These are phyloP conservation scores for Plantago ovata DNA, from an alignment of 257 asterid genomes.

Conservation along the genomic window DNA sequence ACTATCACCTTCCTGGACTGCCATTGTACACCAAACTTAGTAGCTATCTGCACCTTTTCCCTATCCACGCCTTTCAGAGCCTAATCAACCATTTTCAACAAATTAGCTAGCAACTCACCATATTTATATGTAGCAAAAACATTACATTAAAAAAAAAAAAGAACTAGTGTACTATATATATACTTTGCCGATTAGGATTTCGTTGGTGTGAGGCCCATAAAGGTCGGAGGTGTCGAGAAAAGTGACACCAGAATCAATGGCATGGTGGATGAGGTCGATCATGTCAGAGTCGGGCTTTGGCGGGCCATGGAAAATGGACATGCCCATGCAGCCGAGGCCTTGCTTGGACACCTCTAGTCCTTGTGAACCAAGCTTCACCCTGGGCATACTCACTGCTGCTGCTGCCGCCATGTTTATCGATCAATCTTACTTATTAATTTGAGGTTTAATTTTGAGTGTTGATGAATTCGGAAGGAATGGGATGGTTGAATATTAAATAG, in stretches of 20 bases:
- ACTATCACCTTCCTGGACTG: neutral
- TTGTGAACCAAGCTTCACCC: constrained; percentile 32
- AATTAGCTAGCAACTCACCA: neutral
- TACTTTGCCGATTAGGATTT: constrained; percentile 28
- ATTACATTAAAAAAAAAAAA: too few species aligned
- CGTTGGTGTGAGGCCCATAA: constrained; percentile 34
- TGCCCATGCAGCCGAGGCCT: constrained; percentile 39
- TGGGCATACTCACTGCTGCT: constrained; percentile 18
- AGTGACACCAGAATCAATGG: constrained; percentile 28
- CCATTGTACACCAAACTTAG: constrained; percentile 27
- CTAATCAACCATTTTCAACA: constrained; percentile 13
- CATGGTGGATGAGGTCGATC: constrained; percentile 29
- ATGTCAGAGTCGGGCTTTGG: constrained; percentile 34
- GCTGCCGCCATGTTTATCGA: too few species aligned
- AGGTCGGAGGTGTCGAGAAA: constrained; percentile 32
- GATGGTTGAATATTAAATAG: too few species aligned
- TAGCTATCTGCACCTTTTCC: constrained; percentile 29
- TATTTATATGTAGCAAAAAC: too few species aligned
- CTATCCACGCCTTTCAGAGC: constrained; percentile 29
- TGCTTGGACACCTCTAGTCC: constrained; percentile 36
- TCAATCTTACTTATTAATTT: too few species aligned
- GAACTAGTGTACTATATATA: too few species aligned
- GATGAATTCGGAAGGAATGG: too few species aligned
- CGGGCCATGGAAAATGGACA: constrained; percentile 35
- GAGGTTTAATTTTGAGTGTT: too few species aligned